phyloP scores from a whole-genome alignment of 2,329 filamentous ascomycete species.

The Monosporascus sp. region DNA sequence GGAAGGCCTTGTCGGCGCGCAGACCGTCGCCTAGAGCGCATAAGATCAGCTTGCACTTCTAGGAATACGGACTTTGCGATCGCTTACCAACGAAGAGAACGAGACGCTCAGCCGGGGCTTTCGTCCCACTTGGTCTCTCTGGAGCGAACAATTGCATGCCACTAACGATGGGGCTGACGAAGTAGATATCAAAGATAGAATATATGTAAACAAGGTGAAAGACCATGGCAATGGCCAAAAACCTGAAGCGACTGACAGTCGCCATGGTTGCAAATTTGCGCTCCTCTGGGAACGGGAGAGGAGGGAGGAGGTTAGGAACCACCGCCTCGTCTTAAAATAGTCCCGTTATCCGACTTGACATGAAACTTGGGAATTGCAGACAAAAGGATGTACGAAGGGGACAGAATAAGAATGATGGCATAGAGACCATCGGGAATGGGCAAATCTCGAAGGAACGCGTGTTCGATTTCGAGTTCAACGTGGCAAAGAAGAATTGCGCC shows the following conservation, averaged over 20 bases:
- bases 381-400: neutral
- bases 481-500: neutral
- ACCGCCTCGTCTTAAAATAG: neutral
- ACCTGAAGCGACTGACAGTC: constrained; percentile 63
- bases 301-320: neutral
- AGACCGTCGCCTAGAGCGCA: constrained; percentile 68
- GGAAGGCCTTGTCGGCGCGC: constrained; percentile 95
- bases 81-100: constrained; percentile 83
- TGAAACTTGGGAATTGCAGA: neutral
- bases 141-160: constrained; percentile 83
- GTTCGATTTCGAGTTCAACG: neutral
- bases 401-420: neutral
- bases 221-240: constrained; percentile 79
- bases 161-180: constrained; percentile 93
- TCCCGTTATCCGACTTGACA: neutral
- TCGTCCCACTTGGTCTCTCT: constrained; percentile 50
- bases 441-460: neutral
- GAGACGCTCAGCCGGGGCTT: constrained; percentile 81
- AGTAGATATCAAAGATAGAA: constrained; percentile 98
- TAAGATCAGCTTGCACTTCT: constrained; percentile 7
- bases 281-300: neutral
- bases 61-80: constrained; percentile 2
- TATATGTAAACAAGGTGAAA: constrained; percentile 93
- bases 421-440: neutral
- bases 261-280: constrained; percentile 38